Conservation (phyloP, 371 early-diverging fungal genomes). For the Capillidium heterosporum region DNA sequence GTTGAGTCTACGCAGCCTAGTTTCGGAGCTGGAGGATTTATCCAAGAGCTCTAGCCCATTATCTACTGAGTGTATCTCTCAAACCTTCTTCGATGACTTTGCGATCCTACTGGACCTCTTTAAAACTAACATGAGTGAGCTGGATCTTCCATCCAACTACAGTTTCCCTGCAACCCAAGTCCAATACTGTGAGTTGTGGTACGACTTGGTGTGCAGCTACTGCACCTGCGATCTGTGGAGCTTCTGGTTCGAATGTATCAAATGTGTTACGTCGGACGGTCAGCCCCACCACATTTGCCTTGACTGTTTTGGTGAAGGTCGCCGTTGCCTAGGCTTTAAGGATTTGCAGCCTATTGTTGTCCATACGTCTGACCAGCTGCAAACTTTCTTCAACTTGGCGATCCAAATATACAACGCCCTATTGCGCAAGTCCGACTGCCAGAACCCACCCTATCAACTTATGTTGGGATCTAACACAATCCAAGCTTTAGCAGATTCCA, state of each 20-base stretch:
- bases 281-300: too few relatives aligned
- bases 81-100: not conserved
- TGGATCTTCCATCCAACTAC: not conserved
- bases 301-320: too few relatives aligned
- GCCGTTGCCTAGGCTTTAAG: too few relatives aligned
- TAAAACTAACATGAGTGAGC: not conserved
- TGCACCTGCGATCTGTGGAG: slow-evolving; percentile 17
- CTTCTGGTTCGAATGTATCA: slow-evolving; percentile 27
- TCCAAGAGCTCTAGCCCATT: not conserved
- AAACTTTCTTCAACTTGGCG: too few relatives aligned
- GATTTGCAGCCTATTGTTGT: too few relatives aligned
- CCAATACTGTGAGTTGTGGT: not conserved
- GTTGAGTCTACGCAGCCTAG: not conserved
- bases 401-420: too few relatives aligned
- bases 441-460: too few relatives aligned
- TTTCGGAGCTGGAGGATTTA: not conserved
- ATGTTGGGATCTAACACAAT: too few relatives aligned
- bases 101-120: not conserved
- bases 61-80: not conserved
- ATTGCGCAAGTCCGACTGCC: too few relatives aligned
- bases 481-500: too few relatives aligned
- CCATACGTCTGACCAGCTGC: too few relatives aligned
- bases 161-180: not conserved
- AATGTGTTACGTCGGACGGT: slow-evolving; percentile 11
- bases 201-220: slow-evolving; percentile 13